phyloP scores from a whole-genome alignment of 73 alveolate genomes.

The Stentor coeruleus region DNA sequence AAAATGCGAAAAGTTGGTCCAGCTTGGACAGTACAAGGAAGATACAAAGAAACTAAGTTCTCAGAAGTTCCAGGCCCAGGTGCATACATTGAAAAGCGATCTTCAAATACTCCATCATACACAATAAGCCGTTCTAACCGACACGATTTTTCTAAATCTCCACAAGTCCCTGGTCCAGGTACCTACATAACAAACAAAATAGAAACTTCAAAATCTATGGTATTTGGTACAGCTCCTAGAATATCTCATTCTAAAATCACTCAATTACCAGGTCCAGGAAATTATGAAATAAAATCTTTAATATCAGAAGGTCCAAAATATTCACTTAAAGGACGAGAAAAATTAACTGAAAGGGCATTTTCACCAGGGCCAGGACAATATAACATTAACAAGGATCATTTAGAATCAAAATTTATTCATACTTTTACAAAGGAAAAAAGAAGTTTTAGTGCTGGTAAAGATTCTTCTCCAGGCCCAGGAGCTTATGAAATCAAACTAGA shows the following conservation, averaged over 20 bases:
- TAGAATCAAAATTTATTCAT: background rate
- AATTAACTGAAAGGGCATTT: background rate
- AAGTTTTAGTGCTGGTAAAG: background rate
- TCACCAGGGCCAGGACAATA: conserved; percentile 3
- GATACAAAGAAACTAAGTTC: background rate
- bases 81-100: background rate
- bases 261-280: conserved; percentile 10
- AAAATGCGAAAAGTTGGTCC: conserved; percentile 6
- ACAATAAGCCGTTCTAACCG: background rate
- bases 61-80: conserved; percentile 25
- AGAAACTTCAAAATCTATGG: background rate
- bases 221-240: conserved; percentile 11
- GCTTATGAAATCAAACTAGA: conserved; percentile 1
- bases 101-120: background rate
- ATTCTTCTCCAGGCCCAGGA: background rate
- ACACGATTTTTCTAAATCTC: background rate
- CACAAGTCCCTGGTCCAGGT: background rate
- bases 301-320: conserved; percentile 17
- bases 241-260: background rate
- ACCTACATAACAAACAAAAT: background rate
- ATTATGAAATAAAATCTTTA: background rate
- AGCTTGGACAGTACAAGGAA: background rate
- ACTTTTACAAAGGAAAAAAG: background rate
- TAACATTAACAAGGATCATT: background rate
- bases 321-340: background rate